A percentile compares a stretch with the other conserved stretches of the same genome.
phyloP scores from a whole-genome alignment of 495 filamentous ascomycete species.

The Hamigera avellanea region DNA sequence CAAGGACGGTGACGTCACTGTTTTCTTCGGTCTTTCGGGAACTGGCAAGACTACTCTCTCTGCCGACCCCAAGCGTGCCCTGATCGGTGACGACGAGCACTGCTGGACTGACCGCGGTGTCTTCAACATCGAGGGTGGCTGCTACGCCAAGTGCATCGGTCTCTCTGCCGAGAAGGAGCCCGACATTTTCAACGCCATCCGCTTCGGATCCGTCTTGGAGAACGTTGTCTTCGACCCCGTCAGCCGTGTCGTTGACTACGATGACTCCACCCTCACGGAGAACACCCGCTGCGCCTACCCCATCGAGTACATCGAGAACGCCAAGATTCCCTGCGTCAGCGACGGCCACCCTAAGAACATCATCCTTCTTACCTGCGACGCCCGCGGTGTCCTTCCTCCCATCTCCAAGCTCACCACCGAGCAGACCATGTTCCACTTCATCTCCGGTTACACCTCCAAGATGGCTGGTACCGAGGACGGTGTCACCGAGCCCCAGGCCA shows the following conservation, averaged over 20 bases:
- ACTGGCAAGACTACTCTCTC: conserved; percentile 98
- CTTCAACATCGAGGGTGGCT: conserved; percentile 99
- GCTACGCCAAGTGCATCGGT: conserved; percentile 98
- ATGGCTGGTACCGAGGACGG: conserved; percentile 99
- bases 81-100: conserved; percentile 99
- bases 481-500: conserved; percentile 91
- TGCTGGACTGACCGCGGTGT: conserved; percentile 95
- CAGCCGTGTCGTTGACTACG: conserved; percentile 86
- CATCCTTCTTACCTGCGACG: conserved; percentile 95
- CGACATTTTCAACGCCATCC: conserved; percentile 95
- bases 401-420: conserved; percentile 94
- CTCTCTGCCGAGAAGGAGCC: conserved; percentile 98
- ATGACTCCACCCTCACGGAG: conserved; percentile 88
- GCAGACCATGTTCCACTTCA: conserved; percentile 99
- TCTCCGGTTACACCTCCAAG: conserved; percentile 98
- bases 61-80: conserved; percentile 86
- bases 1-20: conserved; percentile 79
- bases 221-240: conserved; percentile 95
- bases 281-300: conserved; percentile 98
- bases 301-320: conserved; percentile 97
- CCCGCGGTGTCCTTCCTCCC: conserved; percentile 90
- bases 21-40: conserved; percentile 98
- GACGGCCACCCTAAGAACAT: conserved; percentile 90
- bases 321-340: conserved; percentile 91
- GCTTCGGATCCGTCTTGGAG: conserved; percentile 93